Percentiles rank a stretch among this genome's conserved stretches.
Evolutionary conservation across 2,329 filamentous ascomycete species (phyloP).

Genomic region (Fusarium buxicola): DNA sequence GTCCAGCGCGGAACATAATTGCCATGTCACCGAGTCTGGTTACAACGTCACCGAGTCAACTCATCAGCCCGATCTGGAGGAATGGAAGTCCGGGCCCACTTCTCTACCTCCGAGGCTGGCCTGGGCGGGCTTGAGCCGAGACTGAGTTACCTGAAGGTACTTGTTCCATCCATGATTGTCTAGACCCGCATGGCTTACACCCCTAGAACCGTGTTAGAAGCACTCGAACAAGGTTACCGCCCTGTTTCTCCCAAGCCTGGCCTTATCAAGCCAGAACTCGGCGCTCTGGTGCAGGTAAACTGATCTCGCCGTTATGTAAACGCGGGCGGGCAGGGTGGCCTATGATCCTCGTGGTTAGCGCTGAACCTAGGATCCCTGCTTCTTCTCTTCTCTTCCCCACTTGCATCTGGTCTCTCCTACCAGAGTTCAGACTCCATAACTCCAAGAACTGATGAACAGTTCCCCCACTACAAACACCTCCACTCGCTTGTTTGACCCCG

Average conservation of each 20-base stretch:
- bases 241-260: no score
- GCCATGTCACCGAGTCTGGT: constrained; percentile 25
- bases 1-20: constrained; percentile 30
- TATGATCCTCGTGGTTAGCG: neutral
- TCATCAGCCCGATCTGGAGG: constrained; percentile 13
- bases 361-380: neutral
- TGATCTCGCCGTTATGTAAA: constrained; percentile 3
- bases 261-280: constrained; percentile 1
- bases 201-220: constrained; percentile 21
- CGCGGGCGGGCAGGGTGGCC: neutral
- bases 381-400: neutral
- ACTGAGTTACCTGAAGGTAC: constrained; percentile 31
- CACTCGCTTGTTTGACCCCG: constrained; percentile 40
- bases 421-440: constrained; percentile 4
- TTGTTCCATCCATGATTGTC: neutral
- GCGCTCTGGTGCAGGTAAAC: constrained; percentile 30
- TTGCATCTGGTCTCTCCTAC: no score
- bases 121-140: constrained; percentile 19
- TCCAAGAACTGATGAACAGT: constrained; percentile 21
- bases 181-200: constrained; percentile 1
- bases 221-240: neutral
- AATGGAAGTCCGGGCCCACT: constrained; percentile 17
- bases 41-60: constrained; percentile 39
- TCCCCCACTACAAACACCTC: constrained; percentile 39
- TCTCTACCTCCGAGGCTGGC: constrained; percentile 9